Evolutionary conservation across 2,329 filamentous ascomycete genomes (phyloP), one percentile per base, ranked within the genome.

Genomic region (Microcera coccophila): DNA sequence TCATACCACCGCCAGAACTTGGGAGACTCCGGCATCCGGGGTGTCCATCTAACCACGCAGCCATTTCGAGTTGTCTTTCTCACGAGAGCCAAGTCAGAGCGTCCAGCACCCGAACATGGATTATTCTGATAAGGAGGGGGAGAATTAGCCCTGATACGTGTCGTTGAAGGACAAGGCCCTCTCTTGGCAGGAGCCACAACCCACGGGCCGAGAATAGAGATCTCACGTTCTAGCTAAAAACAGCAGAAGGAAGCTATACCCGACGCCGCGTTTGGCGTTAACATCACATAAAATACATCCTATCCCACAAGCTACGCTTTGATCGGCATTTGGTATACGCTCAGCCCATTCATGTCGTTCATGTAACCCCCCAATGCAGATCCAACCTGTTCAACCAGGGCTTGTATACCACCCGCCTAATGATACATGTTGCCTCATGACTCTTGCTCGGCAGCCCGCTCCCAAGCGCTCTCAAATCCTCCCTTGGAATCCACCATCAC

Each of bases 391-490:
- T n/a, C n/a, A n/a, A n/a, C n/a, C n/a, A n/a, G n/a, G n/a, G 22
- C 22, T 26, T 26, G 39, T 32, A n/a, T 19, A 18, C 18, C 31
- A 34, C 7, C 22, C 22, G 12, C 22, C 29, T 8, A 14, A 8
- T 20, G 4, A n/a, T 39, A 43, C 54, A 45, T 45, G 41, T 22
- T 21, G 36, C 28, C 29, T 56, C 45, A 62, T 45, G 51, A 49
- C 33, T 55, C 56, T n/a, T 48, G 52, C 36, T 63, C 62, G 8
- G 57, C 47, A 14, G 84, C 84, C 62, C 82, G 79, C 38, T 77
- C 81, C 85, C 85, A 89, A 2, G 81, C 84, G 52, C 70, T 79
- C 63, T 89, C 84, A 55, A 88, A 81, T 4, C 70, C 73, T 37
- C 64, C 67, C 44, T 70, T 60, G 18, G 67, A 55, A 28, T 77